Base-by-base conservation (phyloP, 495 filamentous ascomycete genomes). In the Neurospora tetraspora region DNA sequence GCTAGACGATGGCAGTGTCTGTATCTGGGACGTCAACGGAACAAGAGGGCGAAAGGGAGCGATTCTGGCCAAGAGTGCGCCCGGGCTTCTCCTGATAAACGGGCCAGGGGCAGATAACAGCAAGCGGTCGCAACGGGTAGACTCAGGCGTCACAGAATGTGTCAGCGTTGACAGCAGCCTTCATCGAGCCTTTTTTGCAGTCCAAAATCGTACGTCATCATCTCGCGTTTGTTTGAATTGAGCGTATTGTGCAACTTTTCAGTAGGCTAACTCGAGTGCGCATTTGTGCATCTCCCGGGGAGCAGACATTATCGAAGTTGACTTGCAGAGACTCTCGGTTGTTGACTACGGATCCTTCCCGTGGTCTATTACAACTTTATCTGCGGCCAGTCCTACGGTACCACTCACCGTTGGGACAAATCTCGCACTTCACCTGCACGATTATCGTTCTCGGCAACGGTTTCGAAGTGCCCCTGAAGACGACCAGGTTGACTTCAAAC, bases 321-420 rank as follows among this genome's bases (percentile, higher is more conserved):
- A 97, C 78, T 82, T 98, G n/a, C 84, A 89, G 70, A 94, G 93
- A 0, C 81, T 97, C 7, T 87, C 88, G 43, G 86, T 93, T 34
- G 81, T 94, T 12, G 90, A 89, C 9, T 88, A 89, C 70, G 88
- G 93, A 71, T 86, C 88, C 39, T 97, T 93, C 76, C 91, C 93
- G 1, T 96, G 91, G 85, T 89, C 92, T 20, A 94, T 98, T 61
- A 92, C 91, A 69, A 90, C 93, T 3, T 82, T 98, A 43, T 97
- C 95, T 1, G 88, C 93, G 72, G 90, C 93, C 39, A 88, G 87
- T 20, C 84, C 90, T 73, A 87, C 88, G 12, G 87, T 90, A 4
- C 95, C 95, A 20, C 80, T 98, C 38, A 97, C 94, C 4, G 87
- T 98, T 16, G 95, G 94, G 2, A 97, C 94, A 7, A 92, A 90